Percentiles rank a stretch among this genome's conserved stretches.
Evolutionary conservation across 2,329 filamentous ascomycete genomes (phyloP).

Genomic region (Aphanocladium album): DNA sequence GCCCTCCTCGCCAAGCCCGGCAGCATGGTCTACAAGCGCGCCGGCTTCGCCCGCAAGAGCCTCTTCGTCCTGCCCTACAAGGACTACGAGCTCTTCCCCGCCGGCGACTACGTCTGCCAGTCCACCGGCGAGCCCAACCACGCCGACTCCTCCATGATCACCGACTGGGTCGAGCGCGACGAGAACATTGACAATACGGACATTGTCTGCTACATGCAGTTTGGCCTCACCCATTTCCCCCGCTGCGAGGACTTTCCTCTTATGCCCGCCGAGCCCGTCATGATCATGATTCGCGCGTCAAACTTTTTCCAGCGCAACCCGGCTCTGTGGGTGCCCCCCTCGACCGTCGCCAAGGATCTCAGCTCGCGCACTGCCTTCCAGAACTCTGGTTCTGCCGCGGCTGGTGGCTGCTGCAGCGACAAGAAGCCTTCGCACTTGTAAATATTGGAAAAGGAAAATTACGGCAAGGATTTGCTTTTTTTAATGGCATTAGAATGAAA

Average conservation of each 20-base stretch:
- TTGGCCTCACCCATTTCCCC: conserved; percentile 55
- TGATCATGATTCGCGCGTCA: conserved; percentile 43
- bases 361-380: conserved; percentile 19
- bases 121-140: conserved; percentile 34
- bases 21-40: conserved; percentile 33
- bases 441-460: neutral
- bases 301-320: conserved; percentile 51
- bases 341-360: conserved; percentile 31
- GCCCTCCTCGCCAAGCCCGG: conserved; percentile 37
- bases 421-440: conserved; percentile 18
- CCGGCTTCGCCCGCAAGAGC: conserved; percentile 37
- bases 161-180: conserved; percentile 44
- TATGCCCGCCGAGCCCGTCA: conserved; percentile 57
- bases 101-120: conserved; percentile 40
- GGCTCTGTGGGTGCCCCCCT: conserved; percentile 44
- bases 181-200: conserved; percentile 47
- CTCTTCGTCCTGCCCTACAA: conserved; percentile 40
- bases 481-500: neutral
- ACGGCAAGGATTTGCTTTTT: neutral
- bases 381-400: neutral
- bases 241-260: conserved; percentile 63
- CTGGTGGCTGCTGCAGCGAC: conserved; percentile 12
- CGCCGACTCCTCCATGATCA: conserved; percentile 21
- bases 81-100: conserved; percentile 38
- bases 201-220: conserved; percentile 47